Conservation (phyloP, 75 land plant species). For the Ceratopteris richardii region DNA sequence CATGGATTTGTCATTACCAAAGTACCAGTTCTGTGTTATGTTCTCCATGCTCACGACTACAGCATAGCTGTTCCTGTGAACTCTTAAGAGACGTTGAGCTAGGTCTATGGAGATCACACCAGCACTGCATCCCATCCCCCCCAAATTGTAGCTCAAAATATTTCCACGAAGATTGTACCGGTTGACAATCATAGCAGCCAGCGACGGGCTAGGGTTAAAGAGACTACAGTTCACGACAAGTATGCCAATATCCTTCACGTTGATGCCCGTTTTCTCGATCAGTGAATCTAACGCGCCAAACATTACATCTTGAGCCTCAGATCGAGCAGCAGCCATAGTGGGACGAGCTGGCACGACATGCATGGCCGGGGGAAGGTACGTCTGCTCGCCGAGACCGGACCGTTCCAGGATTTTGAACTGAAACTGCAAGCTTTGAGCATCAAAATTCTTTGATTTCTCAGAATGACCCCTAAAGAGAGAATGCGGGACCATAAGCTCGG, state of each 20-base stretch:
- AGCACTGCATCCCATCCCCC: conserved; percentile 16
- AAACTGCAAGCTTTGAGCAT: conserved; percentile 13
- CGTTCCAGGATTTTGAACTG: conserved; percentile 26
- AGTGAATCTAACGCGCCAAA: conserved; percentile 13
- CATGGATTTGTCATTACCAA: conserved; percentile 34
- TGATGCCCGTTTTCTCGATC: conserved; percentile 6
- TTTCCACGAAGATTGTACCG: conserved; percentile 4
- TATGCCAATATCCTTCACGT: conserved; percentile 3
- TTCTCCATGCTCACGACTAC: conserved; percentile 38
- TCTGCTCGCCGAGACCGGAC: conserved; percentile 27
- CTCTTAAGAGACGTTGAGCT: too few relatives aligned
- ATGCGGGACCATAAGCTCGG: too few relatives aligned
- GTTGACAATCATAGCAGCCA: conserved; percentile 7
- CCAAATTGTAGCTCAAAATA: conserved; percentile 1
- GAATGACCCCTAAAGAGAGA: too few relatives aligned
- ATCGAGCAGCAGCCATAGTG: conserved; percentile 6
- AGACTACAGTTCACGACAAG: conserved; percentile 13
- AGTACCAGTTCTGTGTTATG: conserved; percentile 38
- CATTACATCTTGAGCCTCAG: conserved; percentile 9
- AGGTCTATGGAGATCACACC: conserved; percentile 12
- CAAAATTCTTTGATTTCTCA: conserved; percentile 3
- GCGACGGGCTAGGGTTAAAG: conserved; percentile 5
- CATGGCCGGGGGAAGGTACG: conserved; percentile 11
- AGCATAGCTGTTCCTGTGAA: too few relatives aligned
- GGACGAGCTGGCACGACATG: not conserved